Evolutionary conservation across 768 basidiomycete species (phyloP), one percentile per base, ranked within the genome.

Genomic region (Leccinum rimulosum): DNA sequence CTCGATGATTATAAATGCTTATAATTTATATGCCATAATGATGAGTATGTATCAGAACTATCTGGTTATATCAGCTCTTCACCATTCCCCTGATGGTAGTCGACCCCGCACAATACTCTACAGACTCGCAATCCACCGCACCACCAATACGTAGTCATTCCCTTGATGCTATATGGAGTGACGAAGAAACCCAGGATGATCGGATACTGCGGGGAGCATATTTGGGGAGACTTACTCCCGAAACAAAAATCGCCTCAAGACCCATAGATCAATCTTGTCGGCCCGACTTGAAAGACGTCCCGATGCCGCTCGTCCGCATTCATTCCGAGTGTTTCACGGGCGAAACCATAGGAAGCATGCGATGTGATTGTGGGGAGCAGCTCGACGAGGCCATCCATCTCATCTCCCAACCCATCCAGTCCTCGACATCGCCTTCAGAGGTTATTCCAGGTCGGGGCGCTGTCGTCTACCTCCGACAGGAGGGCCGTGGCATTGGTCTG

Each of bases 301-400:
- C 89, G 1, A 75, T 87, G 0, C 94, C 97, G 0, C 84, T 98
- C 54, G 86, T 99, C 48, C 87, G 97, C 38, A 93, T 99, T 53
- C 97, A 99, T 74, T 97, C 94, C 30, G 97, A 99, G 73, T 99
- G 97, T 73, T 98, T 94, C 76, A 99, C 97, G 0, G 97, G 97
- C 30, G 97, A 98, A 74, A 98, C 95, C 8, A 85, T 98, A 59
- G 97, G 97, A 28, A 87, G 94, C 79, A 95, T 97, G 91, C 89
- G 97, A 33, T 99, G 97, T 70, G 97, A 99, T 73, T 99, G 97
- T 69, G 97, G 97, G 14, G 95, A 98, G 74, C 97, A 99, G 73
- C 82, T 99, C 4, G 95, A 98, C 75, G 96, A 98, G 71, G 94
- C 97, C 17, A 86, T 98, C 61, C 84, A 93, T 11, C 87, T 87